These are phyloP conservation scores for Chlamydomonas incerta DNA, from an alignment of 139 green algal genomes.

Conservation along the genomic window DNA sequence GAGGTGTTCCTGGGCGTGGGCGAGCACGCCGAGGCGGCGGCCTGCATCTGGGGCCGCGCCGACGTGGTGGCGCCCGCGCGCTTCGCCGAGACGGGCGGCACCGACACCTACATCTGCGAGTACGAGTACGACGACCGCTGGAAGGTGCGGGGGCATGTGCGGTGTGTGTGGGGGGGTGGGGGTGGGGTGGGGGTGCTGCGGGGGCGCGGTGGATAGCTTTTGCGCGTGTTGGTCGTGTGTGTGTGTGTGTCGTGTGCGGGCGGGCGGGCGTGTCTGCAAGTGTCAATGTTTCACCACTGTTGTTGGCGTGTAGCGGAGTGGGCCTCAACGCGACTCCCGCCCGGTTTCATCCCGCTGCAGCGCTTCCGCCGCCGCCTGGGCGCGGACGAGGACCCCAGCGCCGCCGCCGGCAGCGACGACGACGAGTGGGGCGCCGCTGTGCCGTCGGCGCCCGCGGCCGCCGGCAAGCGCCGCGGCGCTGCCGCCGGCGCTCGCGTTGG, in stretches of 20 bases:
- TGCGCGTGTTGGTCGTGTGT: no score
- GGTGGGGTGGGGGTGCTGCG: no score
- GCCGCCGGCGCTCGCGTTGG: no score
- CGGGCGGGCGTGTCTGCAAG: no score
- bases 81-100: slow-evolving; percentile 51
- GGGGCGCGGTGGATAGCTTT: no score
- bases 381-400: not conserved
- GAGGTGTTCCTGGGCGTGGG: slow-evolving; percentile 85
- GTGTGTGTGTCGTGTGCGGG: no score
- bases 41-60: slow-evolving; percentile 39
- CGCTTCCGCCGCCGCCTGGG: slow-evolving; percentile 35
- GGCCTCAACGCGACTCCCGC: no score
- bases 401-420: slow-evolving; percentile 21
- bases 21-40: slow-evolving; percentile 51
- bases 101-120: slow-evolving; percentile 89
- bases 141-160: slow-evolving; percentile 52
- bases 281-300: no score
- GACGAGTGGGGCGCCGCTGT: slow-evolving; percentile 12
- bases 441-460: not conserved
- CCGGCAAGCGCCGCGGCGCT: not conserved
- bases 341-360: slow-evolving; percentile 23
- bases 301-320: no score
- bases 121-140: slow-evolving; percentile 60
- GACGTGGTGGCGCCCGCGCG: slow-evolving; percentile 8
- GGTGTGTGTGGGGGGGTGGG: no score